Base-by-base conservation (phyloP, 768 basidiomycete species). In the Lentinula aciculospora region DNA sequence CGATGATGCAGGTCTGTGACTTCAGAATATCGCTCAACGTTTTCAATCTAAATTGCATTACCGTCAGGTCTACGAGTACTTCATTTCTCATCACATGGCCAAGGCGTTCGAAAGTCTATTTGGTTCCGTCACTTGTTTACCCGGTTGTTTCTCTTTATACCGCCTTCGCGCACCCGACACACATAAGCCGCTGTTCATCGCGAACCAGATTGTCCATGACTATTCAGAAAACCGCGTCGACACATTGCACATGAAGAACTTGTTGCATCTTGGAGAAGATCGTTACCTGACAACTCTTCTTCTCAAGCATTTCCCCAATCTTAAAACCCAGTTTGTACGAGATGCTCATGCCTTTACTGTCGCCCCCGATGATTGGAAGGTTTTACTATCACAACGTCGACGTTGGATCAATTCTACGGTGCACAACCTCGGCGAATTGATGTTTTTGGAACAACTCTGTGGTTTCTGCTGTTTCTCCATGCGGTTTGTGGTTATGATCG, bases 341-440 rank as follows among this genome's bases (percentile, higher is more conserved):
- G 94, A 97, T 64, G 95, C 97, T 1, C 88, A 92, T 68, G 97
- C 95, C 0, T 89, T 81, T 68, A 98, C 96, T 0, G 90, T 98
- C 15, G 96, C 96, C 2, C 96, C 96, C 0, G 94, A 96, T 64
- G 91, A 94, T 64, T 97, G 94, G 93, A 87, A 86, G 69, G 87
- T 98, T 25, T 72, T 99, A 53, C 75, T 99, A 21, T 97, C 94
- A 7, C 97, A 99, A 68, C 88, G 96, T 76, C 90, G 96, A 73
- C 91, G 97, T 65, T 99, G 97, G 96, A 99, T 99, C 74, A 99
- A 99, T 76, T 98, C 96, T 17, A 99, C 96, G 0, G 85, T 99
- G 10, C 96, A 99, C 76, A 99, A 99, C 72, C 74, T 99, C 56
- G 92, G 88, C 51, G 96, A 98, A 67, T 77, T 99, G 42, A 76